Evolutionary conservation across 768 basidiomycete species (phyloP).

Genomic region (Lepiota brunneoincarnata): DNA sequence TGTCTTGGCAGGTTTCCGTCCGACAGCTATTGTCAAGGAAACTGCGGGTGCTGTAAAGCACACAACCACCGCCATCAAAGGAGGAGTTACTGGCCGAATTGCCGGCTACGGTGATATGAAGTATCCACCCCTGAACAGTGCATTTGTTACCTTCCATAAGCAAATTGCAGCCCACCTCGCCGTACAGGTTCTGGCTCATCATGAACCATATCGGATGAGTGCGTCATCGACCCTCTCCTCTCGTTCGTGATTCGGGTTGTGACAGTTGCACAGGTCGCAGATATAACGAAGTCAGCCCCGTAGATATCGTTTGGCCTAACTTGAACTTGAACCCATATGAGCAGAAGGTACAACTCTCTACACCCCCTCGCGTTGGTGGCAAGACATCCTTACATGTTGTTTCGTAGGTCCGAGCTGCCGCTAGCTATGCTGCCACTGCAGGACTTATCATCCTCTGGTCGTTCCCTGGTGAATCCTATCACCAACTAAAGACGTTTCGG

Average conservation of each 20-base stretch:
- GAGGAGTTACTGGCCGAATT: slow-evolving; percentile 20
- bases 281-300: slow-evolving; percentile 80
- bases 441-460: slow-evolving; percentile 87
- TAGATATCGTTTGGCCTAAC: slow-evolving; percentile 92
- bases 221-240: slow-evolving; percentile 13
- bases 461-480: slow-evolving; percentile 59
- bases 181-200: slow-evolving; percentile 68
- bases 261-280: slow-evolving; percentile 36
- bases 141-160: slow-evolving; percentile 88
- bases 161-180: slow-evolving; percentile 94
- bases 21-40: slow-evolving; percentile 12
- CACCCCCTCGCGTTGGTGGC: neutral
- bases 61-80: slow-evolving; percentile 13
- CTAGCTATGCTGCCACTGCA: slow-evolving; percentile 74
- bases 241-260: neutral
- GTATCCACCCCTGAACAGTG: slow-evolving; percentile 65
- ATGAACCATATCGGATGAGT: slow-evolving; percentile 83
- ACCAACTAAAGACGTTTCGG: neutral
- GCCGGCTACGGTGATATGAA: slow-evolving; percentile 16
- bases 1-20: slow-evolving; percentile 14
- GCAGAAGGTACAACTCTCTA: slow-evolving; percentile 41
- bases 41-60: slow-evolving; percentile 18
- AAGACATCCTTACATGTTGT: neutral
- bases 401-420: slow-evolving; percentile 45
- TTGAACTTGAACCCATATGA: slow-evolving; percentile 90